Evolutionary conservation across 2,329 filamentous ascomycete species (phyloP).

Genomic region (Verticillium longisporum): DNA sequence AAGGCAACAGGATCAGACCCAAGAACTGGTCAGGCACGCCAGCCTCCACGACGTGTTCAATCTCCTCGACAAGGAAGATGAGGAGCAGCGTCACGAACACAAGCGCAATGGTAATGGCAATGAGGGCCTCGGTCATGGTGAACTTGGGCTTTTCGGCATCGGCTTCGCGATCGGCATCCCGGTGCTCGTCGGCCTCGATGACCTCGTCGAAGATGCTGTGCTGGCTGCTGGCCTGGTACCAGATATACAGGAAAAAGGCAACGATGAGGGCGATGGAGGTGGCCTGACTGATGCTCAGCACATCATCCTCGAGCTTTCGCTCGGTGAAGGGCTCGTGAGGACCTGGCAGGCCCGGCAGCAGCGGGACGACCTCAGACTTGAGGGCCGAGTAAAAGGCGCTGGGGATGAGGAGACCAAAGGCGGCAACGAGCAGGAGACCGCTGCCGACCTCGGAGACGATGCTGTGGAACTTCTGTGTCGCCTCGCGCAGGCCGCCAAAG

Average conservation of each 20-base stretch:
- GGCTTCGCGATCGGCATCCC: conserved; percentile 49
- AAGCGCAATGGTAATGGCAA: conserved; percentile 51
- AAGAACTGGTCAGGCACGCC: conserved; percentile 25
- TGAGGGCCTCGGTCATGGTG: conserved; percentile 56
- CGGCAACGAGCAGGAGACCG: conserved; percentile 56
- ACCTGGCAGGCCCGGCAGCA: conserved; percentile 13
- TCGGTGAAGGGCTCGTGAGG: conserved; percentile 21
- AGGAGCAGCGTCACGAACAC: conserved; percentile 58
- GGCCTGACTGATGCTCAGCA: conserved; percentile 53
- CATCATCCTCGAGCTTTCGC: conserved; percentile 33
- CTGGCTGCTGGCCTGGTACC: conserved; percentile 59
- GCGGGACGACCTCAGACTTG: conserved; percentile 18
- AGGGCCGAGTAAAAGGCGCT: conserved; percentile 28
- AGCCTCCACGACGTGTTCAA: conserved; percentile 38
- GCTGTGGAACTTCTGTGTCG: conserved; percentile 56
- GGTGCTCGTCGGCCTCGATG: conserved; percentile 38
- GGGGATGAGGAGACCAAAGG: conserved; percentile 25
- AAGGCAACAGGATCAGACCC: conserved; percentile 67
- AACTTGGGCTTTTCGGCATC: conserved; percentile 56
- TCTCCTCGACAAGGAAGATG: conserved; percentile 60
- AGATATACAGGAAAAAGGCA: conserved; percentile 50
- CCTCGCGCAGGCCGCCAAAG: conserved; percentile 52
- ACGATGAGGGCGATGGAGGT: conserved; percentile 55
- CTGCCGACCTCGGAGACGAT: conserved; percentile 63
- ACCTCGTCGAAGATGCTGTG: conserved; percentile 57